Conservation (phyloP, 108 stramenopile genomes). For the Seminavis robusta region DNA sequence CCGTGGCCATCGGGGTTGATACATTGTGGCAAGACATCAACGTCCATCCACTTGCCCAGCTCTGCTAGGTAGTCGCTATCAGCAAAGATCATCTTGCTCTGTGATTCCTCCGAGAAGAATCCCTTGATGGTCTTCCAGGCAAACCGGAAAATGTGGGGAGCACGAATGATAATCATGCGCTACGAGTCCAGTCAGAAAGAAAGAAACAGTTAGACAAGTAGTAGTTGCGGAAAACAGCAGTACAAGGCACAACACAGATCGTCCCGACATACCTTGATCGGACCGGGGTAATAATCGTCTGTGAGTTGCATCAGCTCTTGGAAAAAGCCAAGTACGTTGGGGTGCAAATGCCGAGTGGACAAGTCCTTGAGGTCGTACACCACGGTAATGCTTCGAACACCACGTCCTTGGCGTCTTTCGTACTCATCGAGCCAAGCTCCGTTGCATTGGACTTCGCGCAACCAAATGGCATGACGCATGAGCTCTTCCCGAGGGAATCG, state of each 20-base stretch:
- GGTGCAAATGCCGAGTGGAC: neutral
- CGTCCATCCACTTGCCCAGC: conserved; percentile 8
- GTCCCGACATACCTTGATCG: too few species aligned
- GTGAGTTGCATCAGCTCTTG: conserved; percentile 10
- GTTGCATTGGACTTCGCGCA: conserved; percentile 4
- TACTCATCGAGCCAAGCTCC: conserved; percentile 3
- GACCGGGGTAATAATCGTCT: conserved; percentile 18
- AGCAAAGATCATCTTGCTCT: conserved; percentile 13
- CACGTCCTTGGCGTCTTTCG: conserved; percentile 2
- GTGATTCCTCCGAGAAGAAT: conserved; percentile 2
- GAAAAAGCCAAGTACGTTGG: neutral
- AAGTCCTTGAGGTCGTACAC: conserved; percentile 12
- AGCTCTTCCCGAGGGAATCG: conserved; percentile 13
- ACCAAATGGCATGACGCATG: conserved; percentile 17
- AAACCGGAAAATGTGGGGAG: conserved; percentile 11
- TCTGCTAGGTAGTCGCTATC: too few species aligned
- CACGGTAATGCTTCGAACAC: neutral
- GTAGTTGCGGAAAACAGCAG: too few species aligned
- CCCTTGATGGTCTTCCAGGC: conserved; percentile 6
- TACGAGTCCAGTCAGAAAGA: too few species aligned
- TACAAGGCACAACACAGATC: too few species aligned
- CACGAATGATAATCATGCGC: conserved; percentile 4
- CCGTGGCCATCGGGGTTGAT: conserved; percentile 8
- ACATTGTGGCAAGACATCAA: conserved; percentile 1
- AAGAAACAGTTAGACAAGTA: too few species aligned